These are phyloP conservation scores for Kuraishia molischiana DNA, from an alignment of 805 yeast species.

Conservation along the genomic window DNA sequence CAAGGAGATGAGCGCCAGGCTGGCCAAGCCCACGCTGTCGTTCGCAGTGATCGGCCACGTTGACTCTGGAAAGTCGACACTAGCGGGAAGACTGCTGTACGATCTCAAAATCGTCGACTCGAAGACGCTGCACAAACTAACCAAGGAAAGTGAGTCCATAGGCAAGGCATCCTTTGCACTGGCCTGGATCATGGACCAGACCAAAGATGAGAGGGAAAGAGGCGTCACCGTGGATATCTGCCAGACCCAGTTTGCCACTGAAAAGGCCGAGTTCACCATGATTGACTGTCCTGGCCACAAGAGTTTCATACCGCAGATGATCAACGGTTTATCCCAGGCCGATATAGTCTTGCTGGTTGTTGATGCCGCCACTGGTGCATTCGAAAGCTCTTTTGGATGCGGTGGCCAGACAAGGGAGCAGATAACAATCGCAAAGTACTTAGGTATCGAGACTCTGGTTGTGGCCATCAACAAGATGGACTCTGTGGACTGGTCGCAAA, in stretches of 20 bases:
- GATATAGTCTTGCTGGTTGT: slow-evolving; percentile 67
- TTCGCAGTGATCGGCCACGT: slow-evolving; percentile 82
- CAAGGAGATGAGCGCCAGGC: slow-evolving; percentile 24
- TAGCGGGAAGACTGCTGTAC: slow-evolving; percentile 63
- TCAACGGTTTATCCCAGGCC: slow-evolving; percentile 74
- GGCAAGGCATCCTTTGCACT: slow-evolving; percentile 77
- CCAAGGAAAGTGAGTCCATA: slow-evolving; percentile 51
- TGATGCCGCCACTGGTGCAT: slow-evolving; percentile 56
- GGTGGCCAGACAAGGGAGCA: slow-evolving; percentile 79
- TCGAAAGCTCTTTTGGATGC: slow-evolving; percentile 56
- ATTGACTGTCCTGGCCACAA: slow-evolving; percentile 82
- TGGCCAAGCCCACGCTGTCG: slow-evolving; percentile 45
- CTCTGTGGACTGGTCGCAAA: slow-evolving; percentile 43
- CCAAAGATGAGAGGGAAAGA: slow-evolving; percentile 60
- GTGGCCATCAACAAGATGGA: slow-evolving; percentile 70
- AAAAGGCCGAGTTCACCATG: slow-evolving; percentile 46
- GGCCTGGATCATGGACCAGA: slow-evolving; percentile 83
- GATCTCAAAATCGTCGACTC: slow-evolving; percentile 61
- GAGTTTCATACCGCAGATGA: slow-evolving; percentile 81
- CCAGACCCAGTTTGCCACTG: slow-evolving; percentile 56
- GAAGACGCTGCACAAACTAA: slow-evolving; percentile 50
- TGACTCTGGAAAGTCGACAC: slow-evolving; percentile 77
- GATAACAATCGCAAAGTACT: slow-evolving; percentile 51
- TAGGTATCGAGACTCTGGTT: slow-evolving; percentile 54
- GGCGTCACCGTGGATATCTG: slow-evolving; percentile 79